phyloP scores from a whole-genome alignment of 2,329 filamentous ascomycete genomes.

The Monilinia polystroma region DNA sequence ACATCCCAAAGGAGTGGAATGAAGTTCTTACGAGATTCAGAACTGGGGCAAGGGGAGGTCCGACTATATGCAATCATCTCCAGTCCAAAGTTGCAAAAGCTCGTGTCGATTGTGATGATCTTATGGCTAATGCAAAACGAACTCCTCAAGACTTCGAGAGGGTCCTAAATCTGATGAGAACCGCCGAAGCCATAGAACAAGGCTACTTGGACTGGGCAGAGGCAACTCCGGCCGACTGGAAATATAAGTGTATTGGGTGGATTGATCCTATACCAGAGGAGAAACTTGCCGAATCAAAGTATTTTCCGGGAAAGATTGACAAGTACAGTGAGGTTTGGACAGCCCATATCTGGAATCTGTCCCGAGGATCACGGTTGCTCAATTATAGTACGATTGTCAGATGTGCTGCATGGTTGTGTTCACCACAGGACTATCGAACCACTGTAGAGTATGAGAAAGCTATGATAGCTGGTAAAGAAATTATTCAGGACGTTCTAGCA shows the following conservation, averaged over 20 bases:
- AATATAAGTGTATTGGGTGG: slow-evolving; percentile 54
- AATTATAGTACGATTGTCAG: slow-evolving; percentile 56
- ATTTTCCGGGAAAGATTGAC: slow-evolving; percentile 56
- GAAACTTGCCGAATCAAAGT: neutral
- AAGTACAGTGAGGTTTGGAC: slow-evolving; percentile 59
- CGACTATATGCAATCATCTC: slow-evolving; percentile 17
- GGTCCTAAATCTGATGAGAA: slow-evolving; percentile 51
- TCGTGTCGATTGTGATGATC: slow-evolving; percentile 17
- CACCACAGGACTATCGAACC: slow-evolving; percentile 59
- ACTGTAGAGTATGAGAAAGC: slow-evolving; percentile 60
- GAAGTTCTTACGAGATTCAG: neutral
- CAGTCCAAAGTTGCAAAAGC: slow-evolving; percentile 16
- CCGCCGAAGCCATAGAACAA: slow-evolving; percentile 51
- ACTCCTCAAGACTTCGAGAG: slow-evolving; percentile 13
- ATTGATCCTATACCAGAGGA: slow-evolving; percentile 42
- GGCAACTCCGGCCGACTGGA: slow-evolving; percentile 50
- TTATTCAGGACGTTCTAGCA: slow-evolving; percentile 58
- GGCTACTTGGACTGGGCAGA: slow-evolving; percentile 52
- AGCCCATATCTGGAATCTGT: slow-evolving; percentile 57
- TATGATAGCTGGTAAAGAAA: slow-evolving; percentile 49
- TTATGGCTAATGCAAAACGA: slow-evolving; percentile 18
- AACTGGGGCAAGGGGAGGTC: neutral
- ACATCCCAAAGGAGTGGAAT: slow-evolving; percentile 15
- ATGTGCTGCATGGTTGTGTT: slow-evolving; percentile 58
- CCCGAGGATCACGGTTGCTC: slow-evolving; percentile 53